Evolutionary conservation across 2,329 filamentous ascomycete species (phyloP).

Genomic region (Fusarium domesticum): DNA sequence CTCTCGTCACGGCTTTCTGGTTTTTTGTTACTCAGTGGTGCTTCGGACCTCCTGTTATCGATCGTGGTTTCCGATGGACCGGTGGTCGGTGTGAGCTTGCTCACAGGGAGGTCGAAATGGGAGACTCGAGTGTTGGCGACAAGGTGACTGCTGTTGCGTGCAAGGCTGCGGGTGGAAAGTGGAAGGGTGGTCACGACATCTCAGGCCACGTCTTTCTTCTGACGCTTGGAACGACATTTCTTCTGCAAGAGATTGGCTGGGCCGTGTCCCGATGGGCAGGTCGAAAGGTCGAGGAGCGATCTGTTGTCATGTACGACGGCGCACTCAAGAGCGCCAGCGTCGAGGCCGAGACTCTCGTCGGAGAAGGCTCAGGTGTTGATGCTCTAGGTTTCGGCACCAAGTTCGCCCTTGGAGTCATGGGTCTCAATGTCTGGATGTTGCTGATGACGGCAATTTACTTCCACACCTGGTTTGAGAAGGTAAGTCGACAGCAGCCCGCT

Average conservation of each 20-base stretch:
- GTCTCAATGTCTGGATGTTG: conserved; percentile 87
- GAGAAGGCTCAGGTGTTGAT: conserved; percentile 24
- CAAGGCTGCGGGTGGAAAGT: conserved; percentile 75
- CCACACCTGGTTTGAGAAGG: conserved; percentile 98
- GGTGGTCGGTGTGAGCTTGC: conserved; percentile 76
- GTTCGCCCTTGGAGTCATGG: conserved; percentile 62
- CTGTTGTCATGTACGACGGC: conserved; percentile 64
- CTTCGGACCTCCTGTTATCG: conserved; percentile 86
- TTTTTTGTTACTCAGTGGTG: conserved; percentile 92
- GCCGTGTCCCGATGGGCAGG: conserved; percentile 46
- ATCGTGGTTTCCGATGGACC: conserved; percentile 83
- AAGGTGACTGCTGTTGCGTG: conserved; percentile 75
- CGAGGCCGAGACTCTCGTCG: conserved; percentile 36
- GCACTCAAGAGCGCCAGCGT: conserved; percentile 58
- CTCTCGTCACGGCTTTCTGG: conserved; percentile 73
- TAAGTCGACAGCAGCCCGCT: conserved; percentile 36
- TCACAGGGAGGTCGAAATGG: conserved; percentile 44
- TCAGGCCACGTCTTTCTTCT: conserved; percentile 93
- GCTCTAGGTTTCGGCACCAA: conserved; percentile 48
- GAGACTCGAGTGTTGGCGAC: conserved; percentile 45
- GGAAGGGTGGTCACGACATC: conserved; percentile 95
- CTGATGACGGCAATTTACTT: conserved; percentile 99
- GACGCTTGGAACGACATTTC: conserved; percentile 75
- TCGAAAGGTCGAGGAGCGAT: conserved; percentile 56
- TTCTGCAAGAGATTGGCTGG: conserved; percentile 75